A percentile compares a stretch with the other conserved stretches of the same genome.
Conservation (phyloP, 2,329 filamentous ascomycete genomes). For the Coleophoma cylindrospora region DNA sequence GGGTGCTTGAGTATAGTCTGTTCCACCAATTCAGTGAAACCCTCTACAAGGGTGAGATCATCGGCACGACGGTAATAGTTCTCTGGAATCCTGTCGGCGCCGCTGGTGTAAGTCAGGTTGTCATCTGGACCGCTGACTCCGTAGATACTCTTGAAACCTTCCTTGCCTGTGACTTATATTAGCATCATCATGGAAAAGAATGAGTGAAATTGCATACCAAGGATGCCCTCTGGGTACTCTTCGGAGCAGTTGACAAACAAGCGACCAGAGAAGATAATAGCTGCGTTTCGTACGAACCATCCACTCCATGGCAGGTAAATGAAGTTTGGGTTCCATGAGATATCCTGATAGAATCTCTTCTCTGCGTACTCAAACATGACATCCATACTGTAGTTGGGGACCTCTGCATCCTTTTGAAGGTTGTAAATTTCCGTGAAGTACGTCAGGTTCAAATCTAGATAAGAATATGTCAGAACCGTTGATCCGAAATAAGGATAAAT, state of each 20-base stretch:
- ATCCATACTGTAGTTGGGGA: conserved; percentile 9
- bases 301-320: conserved; percentile 22
- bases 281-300: conserved; percentile 16
- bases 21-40: neutral
- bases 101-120: conserved; percentile 4
- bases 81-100: neutral
- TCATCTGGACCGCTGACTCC: conserved; percentile 2
- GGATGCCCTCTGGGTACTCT: conserved; percentile 18
- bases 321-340: conserved; percentile 25
- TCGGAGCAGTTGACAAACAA: conserved; percentile 20
- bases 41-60: neutral
- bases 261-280: conserved; percentile 17
- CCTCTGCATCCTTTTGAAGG: conserved; percentile 8
- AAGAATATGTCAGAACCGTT: conserved; percentile 14
- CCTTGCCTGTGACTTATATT: conserved; percentile 14
- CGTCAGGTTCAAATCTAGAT: conserved; percentile 7
- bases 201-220: neutral
- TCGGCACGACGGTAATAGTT: conserved; percentile 1
- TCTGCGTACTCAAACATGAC: conserved; percentile 26
- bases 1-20: neutral
- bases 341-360: conserved; percentile 17
- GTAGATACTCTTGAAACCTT: conserved; percentile 5
- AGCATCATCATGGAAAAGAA: too few relatives aligned
- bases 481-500: neutral
- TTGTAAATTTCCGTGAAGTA: conserved; percentile 20